A percentile compares a stretch with the other conserved stretches of the same genome.
phyloP scores from a whole-genome alignment of 257 asterid species.

The Knoxia roxburghii region DNA sequence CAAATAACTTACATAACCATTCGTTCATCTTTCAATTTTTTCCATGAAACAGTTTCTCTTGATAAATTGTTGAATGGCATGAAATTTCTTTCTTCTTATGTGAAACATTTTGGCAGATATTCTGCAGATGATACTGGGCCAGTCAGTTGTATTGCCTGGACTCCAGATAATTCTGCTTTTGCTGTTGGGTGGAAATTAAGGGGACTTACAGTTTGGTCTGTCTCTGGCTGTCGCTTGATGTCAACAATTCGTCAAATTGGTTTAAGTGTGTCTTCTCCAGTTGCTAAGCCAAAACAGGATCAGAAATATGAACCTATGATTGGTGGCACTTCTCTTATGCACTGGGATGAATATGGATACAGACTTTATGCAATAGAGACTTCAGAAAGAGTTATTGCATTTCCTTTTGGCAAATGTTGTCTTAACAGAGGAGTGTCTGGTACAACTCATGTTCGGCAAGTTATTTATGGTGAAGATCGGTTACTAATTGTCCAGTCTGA shows the following conservation, averaged over 20 bases:
- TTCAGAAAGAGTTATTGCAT: constrained; percentile 79
- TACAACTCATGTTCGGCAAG: constrained; percentile 87
- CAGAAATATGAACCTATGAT: constrained; percentile 91
- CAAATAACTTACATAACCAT: background rate
- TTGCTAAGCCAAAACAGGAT: constrained; percentile 72
- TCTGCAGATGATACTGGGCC: constrained; percentile 93
- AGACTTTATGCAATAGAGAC: constrained; percentile 93
- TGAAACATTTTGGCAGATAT: constrained; percentile 49
- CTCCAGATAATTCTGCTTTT: constrained; percentile 91
- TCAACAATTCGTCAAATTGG: constrained; percentile 94
- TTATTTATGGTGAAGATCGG: constrained; percentile 95
- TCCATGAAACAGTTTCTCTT: background rate
- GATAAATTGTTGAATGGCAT: background rate
- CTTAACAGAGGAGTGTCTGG: constrained; percentile 98
- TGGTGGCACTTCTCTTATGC: constrained; percentile 83
- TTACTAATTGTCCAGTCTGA: constrained; percentile 96
- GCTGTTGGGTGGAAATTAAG: constrained; percentile 99
- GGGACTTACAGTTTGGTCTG: constrained; percentile 98
- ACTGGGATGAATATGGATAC: constrained; percentile 98
- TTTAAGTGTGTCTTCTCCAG: constrained; percentile 84
- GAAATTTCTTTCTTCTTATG: constrained; percentile 10
- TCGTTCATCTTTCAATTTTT: background rate
- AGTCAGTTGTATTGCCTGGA: constrained; percentile 94
- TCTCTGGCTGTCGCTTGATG: constrained; percentile 99
- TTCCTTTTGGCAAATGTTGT: constrained; percentile 98